Evolutionary conservation across 495 filamentous ascomycete species (phyloP), one percentile per base, ranked within the genome.

Genomic region (Aspergillus saccharolyticus): DNA sequence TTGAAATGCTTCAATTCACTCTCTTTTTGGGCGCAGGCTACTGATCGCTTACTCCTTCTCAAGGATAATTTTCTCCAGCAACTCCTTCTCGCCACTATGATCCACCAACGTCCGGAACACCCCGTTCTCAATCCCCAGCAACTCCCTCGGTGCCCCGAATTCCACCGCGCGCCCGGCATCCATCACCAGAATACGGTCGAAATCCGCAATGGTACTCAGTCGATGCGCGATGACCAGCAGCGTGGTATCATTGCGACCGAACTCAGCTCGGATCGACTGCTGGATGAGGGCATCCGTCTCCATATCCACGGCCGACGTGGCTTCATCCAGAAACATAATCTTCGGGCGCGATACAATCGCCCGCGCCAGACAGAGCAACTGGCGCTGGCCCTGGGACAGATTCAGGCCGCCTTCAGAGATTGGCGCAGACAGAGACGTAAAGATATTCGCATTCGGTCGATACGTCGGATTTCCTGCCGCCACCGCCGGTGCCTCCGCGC

Each of bases 271-370:
- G 30, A 65, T 54, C 2, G 55, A 54, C 24, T 50, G 45, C 53
- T 65, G 63, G 43, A 65, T 65, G 4, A 53, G 48, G n/a, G 76
- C 70, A 70, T 93, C 89, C 0, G 87, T 89, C n/a, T 78, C 77
- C 81, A 87, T 87, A 67, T 93, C 89, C 1, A 93, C 85, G 3
- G 89, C 85, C 14, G 82, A 85, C 0, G 89, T 93, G 5, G 89
- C 89, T 71, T 93, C 89, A 62, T 93, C 89, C 17, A 93, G 79
- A 7, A 93, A 83, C 75, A 91, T 82, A 59, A 91, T 84, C 59
- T 85, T 85, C 12, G 87, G 86, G 0, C 83, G 78, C 7, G 80
- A 80, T 22, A 91, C 82, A 60, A 91, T 88, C 45, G 89, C 88
- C 6, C 89, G 84, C 6, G 89, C 88, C 6, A 93, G 80, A 60